Conservation (phyloP, 768 basidiomycete species). For the Lentinus tigrinus region DNA sequence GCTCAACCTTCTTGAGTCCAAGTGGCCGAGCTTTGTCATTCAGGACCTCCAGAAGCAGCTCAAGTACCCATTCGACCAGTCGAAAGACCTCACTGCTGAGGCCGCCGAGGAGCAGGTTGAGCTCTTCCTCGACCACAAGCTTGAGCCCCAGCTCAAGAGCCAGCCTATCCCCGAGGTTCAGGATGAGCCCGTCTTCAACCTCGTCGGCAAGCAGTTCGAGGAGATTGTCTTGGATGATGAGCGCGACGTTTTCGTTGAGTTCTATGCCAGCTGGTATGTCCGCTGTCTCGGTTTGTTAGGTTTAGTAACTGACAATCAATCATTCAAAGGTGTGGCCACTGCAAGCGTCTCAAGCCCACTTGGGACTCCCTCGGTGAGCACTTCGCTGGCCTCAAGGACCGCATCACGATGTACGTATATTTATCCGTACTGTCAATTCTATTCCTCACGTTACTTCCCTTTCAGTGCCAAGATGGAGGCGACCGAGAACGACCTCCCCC, state of each 20-base stretch:
- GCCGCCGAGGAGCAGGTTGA: constrained; percentile 59
- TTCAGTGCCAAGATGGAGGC: constrained; percentile 95
- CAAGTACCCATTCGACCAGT: constrained; percentile 86
- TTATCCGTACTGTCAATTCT: constrained; percentile 1
- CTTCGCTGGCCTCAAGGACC: constrained; percentile 72
- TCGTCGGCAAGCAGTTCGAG: constrained; percentile 91
- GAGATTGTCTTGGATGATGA: constrained; percentile 79
- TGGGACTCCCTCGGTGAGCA: constrained; percentile 92
- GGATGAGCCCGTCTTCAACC: constrained; percentile 74
- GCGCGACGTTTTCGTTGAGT: constrained; percentile 96
- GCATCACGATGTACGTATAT: constrained; percentile 66
- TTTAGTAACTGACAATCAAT: neutral
- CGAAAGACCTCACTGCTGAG: constrained; percentile 55
- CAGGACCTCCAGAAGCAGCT: constrained; percentile 82
- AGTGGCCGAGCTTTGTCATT: constrained; percentile 94
- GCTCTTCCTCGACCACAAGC: constrained; percentile 66
- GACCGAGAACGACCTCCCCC: constrained; percentile 93
- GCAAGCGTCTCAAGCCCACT: constrained; percentile 93
- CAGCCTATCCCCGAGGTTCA: constrained; percentile 83
- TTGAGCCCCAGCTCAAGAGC: constrained; percentile 86
- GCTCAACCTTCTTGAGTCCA: constrained; percentile 79
- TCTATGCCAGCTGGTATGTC: constrained; percentile 92
- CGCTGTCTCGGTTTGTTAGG: constrained; percentile 1
- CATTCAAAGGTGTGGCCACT: constrained; percentile 77
- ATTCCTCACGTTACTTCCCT: constrained; percentile 8